Base-by-base conservation (phyloP, 495 filamentous ascomycete genomes). In the Echria macrotheca region DNA sequence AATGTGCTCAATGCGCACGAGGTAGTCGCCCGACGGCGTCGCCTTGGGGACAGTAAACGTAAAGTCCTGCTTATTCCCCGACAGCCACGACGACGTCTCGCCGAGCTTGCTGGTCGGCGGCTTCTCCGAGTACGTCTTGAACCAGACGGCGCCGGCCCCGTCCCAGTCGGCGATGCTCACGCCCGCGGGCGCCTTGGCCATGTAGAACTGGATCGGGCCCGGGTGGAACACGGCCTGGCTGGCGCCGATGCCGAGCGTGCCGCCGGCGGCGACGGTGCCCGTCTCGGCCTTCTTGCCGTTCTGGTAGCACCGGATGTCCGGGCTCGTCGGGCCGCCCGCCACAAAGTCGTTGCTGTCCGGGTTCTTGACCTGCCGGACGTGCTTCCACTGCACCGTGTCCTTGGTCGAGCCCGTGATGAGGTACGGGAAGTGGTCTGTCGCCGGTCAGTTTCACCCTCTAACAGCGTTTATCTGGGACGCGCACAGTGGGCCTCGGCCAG, bases 131-230 rank as follows among this genome's bases (percentile, higher is more conserved):
- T 50, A 50, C 15, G 47, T 48, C 59, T 75, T 75, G 56, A 75
- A 75, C 72, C 72, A 75, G 1, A 73, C 70, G 32, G 62, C 57
- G 3, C 72, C 70, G 0, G 61, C 45, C 3, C 66, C 66, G 28
- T 75, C 72, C 67, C 67, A 75, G 17, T 54, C 61, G 23, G 61
- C 58, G 46, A 68, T 53, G 44, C 66, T 59, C 19, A 57, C 55
- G 38, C 45, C 45, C 9, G 54, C 64, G 39, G 70, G 70, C 0
- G 64, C 69, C 44, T 59, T 64, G 19, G 71, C 71, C 68, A 74
- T 72, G 58, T 74, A 71, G 54, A 66, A 73, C 60, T 60, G 63
- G 52, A 72, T 55, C 12, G 72, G 70, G n/a, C 72, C 69, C 21
- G 66, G 70, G 53, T 74, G 71, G 26, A 55, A 59, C 11, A 72